phyloP scores from a whole-genome alignment of 2,329 filamentous ascomycete species.

The Sporothrix brasiliensis region DNA sequence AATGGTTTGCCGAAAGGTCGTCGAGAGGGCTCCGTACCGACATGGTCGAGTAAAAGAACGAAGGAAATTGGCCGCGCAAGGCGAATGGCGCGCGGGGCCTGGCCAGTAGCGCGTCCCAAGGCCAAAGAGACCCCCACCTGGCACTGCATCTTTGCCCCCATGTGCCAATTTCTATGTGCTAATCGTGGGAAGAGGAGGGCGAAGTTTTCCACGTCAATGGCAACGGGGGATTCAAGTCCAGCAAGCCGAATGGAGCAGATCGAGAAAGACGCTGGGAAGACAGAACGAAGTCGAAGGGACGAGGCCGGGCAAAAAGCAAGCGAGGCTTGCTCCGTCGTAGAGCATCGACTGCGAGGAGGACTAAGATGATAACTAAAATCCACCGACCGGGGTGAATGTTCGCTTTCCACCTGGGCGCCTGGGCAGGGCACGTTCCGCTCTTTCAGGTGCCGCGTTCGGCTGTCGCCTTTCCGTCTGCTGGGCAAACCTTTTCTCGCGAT shows the following conservation, averaged over 20 bases:
- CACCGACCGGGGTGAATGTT: neutral
- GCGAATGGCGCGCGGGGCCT: slow-evolving; percentile 23
- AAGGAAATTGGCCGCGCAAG: neutral
- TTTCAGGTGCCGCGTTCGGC: neutral
- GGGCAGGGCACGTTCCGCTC: neutral
- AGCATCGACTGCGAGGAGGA: neutral
- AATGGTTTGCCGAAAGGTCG: neutral
- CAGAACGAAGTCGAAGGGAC: neutral
- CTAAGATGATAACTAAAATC: slow-evolving; percentile 1
- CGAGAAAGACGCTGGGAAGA: neutral
- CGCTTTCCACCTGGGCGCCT: neutral
- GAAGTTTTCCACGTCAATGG: neutral
- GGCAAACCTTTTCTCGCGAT: neutral
- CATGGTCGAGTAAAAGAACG: neutral
- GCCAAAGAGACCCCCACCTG: neutral
- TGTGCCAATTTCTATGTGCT: slow-evolving; percentile 23
- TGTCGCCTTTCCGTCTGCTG: neutral
- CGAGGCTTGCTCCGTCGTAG: neutral
- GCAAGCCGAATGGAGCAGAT: neutral
- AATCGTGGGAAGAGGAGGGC: neutral
- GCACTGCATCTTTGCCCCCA: neutral
- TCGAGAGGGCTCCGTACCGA: neutral
- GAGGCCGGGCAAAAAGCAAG: neutral
- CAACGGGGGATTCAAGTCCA: neutral
- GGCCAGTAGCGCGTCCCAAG: slow-evolving; percentile 14